Evolutionary conservation across 2,329 filamentous ascomycete species (phyloP).

Genomic region (Fusarium nematophilum): DNA sequence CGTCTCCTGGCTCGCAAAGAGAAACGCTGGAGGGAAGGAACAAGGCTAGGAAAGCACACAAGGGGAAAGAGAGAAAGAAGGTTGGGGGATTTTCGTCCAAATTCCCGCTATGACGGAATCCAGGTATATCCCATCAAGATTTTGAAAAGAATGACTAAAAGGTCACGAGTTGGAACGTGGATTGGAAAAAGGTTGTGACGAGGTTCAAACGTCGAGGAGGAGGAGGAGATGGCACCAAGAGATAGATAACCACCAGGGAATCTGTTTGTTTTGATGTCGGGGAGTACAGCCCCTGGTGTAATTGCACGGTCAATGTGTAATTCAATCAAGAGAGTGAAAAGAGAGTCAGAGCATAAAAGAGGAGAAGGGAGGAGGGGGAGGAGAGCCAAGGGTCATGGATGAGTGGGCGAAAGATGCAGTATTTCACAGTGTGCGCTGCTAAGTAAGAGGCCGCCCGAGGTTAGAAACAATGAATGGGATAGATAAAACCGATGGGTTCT

Average conservation of each 20-base stretch:
- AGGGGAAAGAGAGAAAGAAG: slow-evolving; percentile 16
- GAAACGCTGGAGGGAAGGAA: background rate
- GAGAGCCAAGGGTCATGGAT: slow-evolving; percentile 10
- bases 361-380: slow-evolving; percentile 1
- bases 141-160: slow-evolving; percentile 11
- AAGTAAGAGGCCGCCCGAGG: slow-evolving; percentile 13
- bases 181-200: slow-evolving; percentile 14
- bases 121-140: slow-evolving; percentile 5
- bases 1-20: no score
- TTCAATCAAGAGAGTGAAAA: slow-evolving; percentile 7
- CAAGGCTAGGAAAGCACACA: slow-evolving; percentile 23
- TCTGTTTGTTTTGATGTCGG: slow-evolving; percentile 23
- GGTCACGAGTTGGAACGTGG: background rate
- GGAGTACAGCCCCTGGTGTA: slow-evolving; percentile 6
- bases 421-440: slow-evolving; percentile 31
- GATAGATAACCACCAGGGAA: slow-evolving; percentile 34
- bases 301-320: background rate
- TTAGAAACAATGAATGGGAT: background rate
- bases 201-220: slow-evolving; percentile 12
- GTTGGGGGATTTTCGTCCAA: slow-evolving; percentile 20
- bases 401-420: slow-evolving; percentile 29
- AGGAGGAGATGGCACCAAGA: slow-evolving; percentile 23
- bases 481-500: background rate
- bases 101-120: slow-evolving; percentile 3
- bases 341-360: background rate